Evolutionary conservation across 257 asterid genomes (phyloP).

Genomic region (Cordia subcordata): DNA sequence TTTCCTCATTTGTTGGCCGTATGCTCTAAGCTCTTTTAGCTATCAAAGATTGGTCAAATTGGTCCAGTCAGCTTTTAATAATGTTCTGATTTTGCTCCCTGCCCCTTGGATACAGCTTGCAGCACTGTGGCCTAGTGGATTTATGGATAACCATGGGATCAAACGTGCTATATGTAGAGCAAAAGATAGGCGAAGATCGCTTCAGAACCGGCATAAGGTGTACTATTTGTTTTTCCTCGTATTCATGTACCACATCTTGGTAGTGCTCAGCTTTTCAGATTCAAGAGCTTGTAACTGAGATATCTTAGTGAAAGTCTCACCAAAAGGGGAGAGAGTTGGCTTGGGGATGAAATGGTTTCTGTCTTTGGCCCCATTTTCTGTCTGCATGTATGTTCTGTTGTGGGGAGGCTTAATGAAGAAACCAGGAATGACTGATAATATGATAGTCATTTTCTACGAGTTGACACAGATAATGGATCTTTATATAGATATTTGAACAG

Average conservation of each 20-base stretch:
- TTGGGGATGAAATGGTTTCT: no score
- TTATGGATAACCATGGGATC: conserved; percentile 86
- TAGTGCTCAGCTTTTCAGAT: conserved; percentile 5
- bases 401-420: no score
- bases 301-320: background rate
- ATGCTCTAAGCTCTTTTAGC: background rate
- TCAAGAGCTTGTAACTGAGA: background rate
- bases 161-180: conserved; percentile 84
- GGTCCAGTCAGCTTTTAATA: background rate
- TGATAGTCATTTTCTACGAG: no score
- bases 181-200: conserved; percentile 61
- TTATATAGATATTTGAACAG: no score
- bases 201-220: conserved; percentile 54
- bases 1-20: no score
- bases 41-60: background rate
- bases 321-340: no score
- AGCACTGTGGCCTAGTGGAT: conserved; percentile 87
- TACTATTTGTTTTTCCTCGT: background rate
- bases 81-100: conserved; percentile 14
- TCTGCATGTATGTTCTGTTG: no score
- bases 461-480: no score
- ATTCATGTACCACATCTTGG: background rate
- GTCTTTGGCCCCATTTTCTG: no score
- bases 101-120: conserved; percentile 51
- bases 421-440: no score